Conservation (phyloP, 805 yeast species). For the Pichia nanzhaoensis region DNA sequence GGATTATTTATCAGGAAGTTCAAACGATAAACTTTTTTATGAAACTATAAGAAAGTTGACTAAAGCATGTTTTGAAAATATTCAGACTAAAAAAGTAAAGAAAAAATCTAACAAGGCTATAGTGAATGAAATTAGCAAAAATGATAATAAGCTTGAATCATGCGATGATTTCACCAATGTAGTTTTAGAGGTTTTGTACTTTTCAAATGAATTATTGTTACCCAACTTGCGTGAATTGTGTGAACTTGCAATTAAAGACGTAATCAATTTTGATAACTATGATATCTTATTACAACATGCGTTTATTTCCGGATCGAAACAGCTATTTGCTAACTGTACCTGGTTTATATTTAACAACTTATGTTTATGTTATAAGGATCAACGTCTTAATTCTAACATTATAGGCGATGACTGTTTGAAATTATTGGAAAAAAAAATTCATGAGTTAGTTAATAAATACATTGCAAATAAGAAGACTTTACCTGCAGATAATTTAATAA, state of each 20-base stretch:
- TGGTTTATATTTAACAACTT: constrained; percentile 65
- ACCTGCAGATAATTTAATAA: constrained; percentile 25
- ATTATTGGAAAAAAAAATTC: constrained; percentile 7
- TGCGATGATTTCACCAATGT: constrained; percentile 41
- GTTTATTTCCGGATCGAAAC: constrained; percentile 41
- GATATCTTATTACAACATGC: constrained; percentile 50
- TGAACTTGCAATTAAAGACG: constrained; percentile 53
- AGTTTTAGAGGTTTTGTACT: constrained; percentile 51
- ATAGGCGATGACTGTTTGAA: constrained; percentile 6
- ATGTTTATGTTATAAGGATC: constrained; percentile 51
- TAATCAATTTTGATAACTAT: constrained; percentile 55
- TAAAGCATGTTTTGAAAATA: not conserved
- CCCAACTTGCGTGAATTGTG: constrained; percentile 53
- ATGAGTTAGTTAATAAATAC: constrained; percentile 28
- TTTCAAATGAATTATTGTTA: constrained; percentile 58
- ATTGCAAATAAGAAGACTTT: constrained; percentile 14
- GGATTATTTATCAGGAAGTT: constrained; percentile 51
- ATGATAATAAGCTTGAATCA: not conserved
- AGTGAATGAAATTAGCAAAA: not conserved
- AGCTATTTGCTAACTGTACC: constrained; percentile 53
- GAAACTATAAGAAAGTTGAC: constrained; percentile 14
- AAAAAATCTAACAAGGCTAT: not conserved
- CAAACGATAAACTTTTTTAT: constrained; percentile 36
- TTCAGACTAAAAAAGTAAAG: not conserved
- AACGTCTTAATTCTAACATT: constrained; percentile 19